A percentile compares a stretch with the other conserved stretches of the same genome.
These are phyloP conservation scores for Mesembryanthemum crystallinum DNA, from an alignment of 148 eudicot genomes.

Conservation along the genomic window DNA sequence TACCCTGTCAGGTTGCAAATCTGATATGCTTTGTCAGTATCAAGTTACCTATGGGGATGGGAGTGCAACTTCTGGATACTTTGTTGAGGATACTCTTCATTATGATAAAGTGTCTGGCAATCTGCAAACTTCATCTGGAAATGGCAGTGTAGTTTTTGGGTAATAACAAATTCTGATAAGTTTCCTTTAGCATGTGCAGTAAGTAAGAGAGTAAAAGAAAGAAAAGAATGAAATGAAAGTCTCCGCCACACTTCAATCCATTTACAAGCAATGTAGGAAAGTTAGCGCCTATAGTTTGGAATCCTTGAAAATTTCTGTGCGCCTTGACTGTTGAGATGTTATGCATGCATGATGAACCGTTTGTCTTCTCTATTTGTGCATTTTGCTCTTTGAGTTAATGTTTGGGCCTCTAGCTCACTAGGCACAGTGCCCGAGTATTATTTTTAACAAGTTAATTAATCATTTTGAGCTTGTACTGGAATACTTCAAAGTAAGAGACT, in stretches of 20 bases:
- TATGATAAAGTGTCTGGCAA: slow-evolving; percentile 57
- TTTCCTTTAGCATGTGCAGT: not conserved
- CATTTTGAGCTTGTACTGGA: not conserved
- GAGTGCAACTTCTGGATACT: slow-evolving; percentile 71
- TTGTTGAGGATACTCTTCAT: slow-evolving; percentile 53
- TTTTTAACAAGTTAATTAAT: not conserved
- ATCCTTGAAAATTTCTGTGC: not conserved
- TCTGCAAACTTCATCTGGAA: slow-evolving; percentile 48
- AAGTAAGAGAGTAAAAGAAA: not conserved
- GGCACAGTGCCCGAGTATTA: not conserved
- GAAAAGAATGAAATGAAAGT: not conserved
- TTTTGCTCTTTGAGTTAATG: not conserved
- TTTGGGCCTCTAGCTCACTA: not conserved
- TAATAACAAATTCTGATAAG: slow-evolving; percentile 24
- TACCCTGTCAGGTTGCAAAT: slow-evolving; percentile 43
- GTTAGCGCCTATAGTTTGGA: not conserved
- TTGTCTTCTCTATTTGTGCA: not conserved
- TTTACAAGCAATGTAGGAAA: not conserved
- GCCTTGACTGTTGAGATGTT: not conserved
- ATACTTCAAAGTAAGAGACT: not conserved
- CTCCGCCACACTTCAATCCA: no score
- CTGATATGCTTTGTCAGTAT: slow-evolving; percentile 55
- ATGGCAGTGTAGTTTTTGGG: slow-evolving; percentile 62
- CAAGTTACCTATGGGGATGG: slow-evolving; percentile 82
- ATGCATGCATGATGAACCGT: not conserved